phyloP scores from a whole-genome alignment of 805 yeast genomes.

The Lachancea quebecensis region DNA sequence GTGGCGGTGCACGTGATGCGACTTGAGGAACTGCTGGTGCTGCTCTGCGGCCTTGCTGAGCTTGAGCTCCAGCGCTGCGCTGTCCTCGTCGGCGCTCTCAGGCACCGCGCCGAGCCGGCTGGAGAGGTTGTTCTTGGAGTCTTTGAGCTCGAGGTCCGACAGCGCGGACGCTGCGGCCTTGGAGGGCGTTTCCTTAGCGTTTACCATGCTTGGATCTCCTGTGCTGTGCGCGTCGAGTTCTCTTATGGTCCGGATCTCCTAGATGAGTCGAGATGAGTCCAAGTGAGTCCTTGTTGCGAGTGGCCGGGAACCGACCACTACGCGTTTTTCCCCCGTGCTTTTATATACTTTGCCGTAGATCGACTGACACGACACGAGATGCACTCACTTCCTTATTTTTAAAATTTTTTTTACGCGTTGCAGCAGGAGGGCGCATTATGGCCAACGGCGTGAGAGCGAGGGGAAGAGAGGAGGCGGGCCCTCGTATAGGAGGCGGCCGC shows the following conservation, averaged over 20 bases:
- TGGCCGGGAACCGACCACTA: too few relatives aligned
- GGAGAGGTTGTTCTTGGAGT: conserved; percentile 38
- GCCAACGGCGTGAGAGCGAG: too few relatives aligned
- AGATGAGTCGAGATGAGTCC: background rate
- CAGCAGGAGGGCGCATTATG: too few relatives aligned
- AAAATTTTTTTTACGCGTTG: background rate
- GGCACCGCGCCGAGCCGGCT: conserved; percentile 38
- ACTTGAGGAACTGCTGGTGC: conserved; percentile 51
- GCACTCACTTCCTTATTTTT: background rate
- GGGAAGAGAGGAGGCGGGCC: too few relatives aligned
- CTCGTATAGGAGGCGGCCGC: too few relatives aligned
- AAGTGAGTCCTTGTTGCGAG: background rate
- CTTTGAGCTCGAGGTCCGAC: conserved; percentile 43
- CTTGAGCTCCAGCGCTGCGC: conserved; percentile 20
- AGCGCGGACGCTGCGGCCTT: conserved; percentile 55
- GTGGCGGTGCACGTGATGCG: conserved; percentile 68
- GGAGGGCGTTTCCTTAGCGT: conserved; percentile 63
- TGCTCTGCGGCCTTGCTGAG: conserved; percentile 30
- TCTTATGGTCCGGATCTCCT: background rate
- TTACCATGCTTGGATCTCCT: conserved; percentile 10
- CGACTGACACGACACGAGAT: background rate
- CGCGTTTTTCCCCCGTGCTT: background rate
- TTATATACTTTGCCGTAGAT: background rate
- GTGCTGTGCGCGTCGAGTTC: background rate
- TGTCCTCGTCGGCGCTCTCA: conserved; percentile 17